A percentile compares a stretch with the other conserved stretches of the same genome.
phyloP scores from a whole-genome alignment of 2,329 filamentous ascomycete genomes.

The Epichloe gansuensis region DNA sequence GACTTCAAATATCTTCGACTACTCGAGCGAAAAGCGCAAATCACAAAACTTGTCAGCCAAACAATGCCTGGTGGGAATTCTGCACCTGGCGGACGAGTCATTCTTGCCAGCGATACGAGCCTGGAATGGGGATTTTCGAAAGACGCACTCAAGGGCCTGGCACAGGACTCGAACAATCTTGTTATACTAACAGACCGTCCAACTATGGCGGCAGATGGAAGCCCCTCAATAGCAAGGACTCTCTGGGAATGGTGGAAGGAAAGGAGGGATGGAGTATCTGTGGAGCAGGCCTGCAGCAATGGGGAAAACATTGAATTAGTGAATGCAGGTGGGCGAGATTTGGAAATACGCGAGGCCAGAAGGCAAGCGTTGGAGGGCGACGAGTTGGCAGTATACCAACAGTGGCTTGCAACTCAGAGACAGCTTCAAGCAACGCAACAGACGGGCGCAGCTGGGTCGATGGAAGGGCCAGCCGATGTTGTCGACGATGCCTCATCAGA shows the following conservation, averaged over 20 bases:
- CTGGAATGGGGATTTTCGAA: conserved; percentile 93
- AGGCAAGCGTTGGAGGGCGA: conserved; percentile 58
- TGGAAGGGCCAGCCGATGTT: conserved; percentile 60
- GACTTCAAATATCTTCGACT: conserved; percentile 79
- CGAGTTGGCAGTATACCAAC: conserved; percentile 74
- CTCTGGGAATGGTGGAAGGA: conserved; percentile 75
- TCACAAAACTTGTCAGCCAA: conserved; percentile 54
- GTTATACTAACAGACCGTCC: conserved; percentile 76
- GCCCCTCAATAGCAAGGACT: conserved; percentile 54
- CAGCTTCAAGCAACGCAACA: conserved; percentile 77
- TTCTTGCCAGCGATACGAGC: conserved; percentile 81
- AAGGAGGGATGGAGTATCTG: conserved; percentile 47
- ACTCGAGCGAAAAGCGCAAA: conserved; percentile 68
- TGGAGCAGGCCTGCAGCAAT: conserved; percentile 37
- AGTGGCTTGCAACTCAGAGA: conserved; percentile 79
- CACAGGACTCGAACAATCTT: conserved; percentile 66
- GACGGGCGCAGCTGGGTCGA: conserved; percentile 49
- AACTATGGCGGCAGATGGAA: conserved; percentile 24
- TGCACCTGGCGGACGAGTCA: conserved; percentile 51
- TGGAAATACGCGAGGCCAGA: conserved; percentile 49
- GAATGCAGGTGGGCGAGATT: conserved; percentile 48
- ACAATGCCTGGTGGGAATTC: conserved; percentile 24
- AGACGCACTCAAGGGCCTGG: conserved; percentile 62
- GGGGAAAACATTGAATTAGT: conserved; percentile 54
- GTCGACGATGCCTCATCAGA: conserved; percentile 79